These are phyloP conservation scores for Camillea tinctor DNA, from an alignment of 2,329 filamentous ascomycete genomes.

Conservation along the genomic window DNA sequence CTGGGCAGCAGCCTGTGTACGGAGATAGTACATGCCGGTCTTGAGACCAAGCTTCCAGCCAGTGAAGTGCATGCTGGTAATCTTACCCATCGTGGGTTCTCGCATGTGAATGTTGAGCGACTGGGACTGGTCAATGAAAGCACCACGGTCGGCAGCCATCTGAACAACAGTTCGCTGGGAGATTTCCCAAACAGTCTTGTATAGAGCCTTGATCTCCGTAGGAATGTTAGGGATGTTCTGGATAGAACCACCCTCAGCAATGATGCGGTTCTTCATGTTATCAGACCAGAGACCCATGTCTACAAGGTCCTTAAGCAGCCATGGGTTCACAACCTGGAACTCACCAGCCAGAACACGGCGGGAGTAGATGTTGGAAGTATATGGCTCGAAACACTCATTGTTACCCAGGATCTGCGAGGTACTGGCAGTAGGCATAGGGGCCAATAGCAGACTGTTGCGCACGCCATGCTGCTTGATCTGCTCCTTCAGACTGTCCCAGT, in stretches of 20 bases:
- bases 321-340: constrained; percentile 99
- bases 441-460: constrained; percentile 91
- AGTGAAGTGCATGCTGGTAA: constrained; percentile 98
- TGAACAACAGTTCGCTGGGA: constrained; percentile 93
- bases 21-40: constrained; percentile 99
- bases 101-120: constrained; percentile 99
- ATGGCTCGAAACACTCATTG: constrained; percentile 99
- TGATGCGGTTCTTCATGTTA: constrained; percentile 99
- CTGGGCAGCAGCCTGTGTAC: constrained; percentile 92
- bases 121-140: constrained; percentile 98
- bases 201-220: constrained; percentile 89
- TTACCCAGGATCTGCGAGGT: constrained; percentile 98
- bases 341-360: constrained; percentile 96
- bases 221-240: constrained; percentile 98
- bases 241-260: constrained; percentile 91
- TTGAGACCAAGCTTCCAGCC: constrained; percentile 99
- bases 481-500: constrained; percentile 86
- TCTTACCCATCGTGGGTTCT: constrained; percentile 99
- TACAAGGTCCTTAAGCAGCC: constrained; percentile 96
- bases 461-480: constrained; percentile 91
- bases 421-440: constrained; percentile 96
- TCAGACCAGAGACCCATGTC: constrained; percentile 98
- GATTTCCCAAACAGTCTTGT: constrained; percentile 99
- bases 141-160: constrained; percentile 97
- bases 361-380: constrained; percentile 99